Evolutionary conservation across 1,139 yeast species (phyloP), one percentile per base, ranked within the genome.

Genomic region (Kodamaea sp.): DNA sequence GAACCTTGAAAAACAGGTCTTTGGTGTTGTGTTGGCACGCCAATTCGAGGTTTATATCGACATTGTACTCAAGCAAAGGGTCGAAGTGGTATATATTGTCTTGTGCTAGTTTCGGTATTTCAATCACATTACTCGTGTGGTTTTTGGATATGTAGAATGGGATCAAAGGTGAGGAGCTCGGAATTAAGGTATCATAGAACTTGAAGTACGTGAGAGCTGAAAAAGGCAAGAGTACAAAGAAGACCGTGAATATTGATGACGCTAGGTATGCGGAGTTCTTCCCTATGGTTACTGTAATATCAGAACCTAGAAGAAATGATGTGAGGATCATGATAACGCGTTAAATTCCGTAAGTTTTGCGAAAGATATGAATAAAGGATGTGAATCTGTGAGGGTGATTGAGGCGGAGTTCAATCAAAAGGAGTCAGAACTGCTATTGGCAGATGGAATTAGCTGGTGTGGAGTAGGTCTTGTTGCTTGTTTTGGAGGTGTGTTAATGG

Each of bases 151-250:
- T 48, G 8, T 50, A 43, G 5, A 67, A 45, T 1, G 65, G 62
- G 1, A 63, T 42, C 9, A 41, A 24, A 4, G 63, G 53, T 4
- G 57, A 41, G 1, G 65, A 55, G 6, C 47, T 47, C 3, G 74
- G 74, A 12, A 70, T 54, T 15, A 70, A 48, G 22, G 53, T 42
- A 32, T 51, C 44, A 50, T 67, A 66, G 46, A 70, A 63, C 44
- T 60, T 60, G 42, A 59, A 43, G 51, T 63, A 70, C 4, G 70
- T 48, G 19, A 67, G 40, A 11, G 61, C 38, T 0, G 76, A 63
- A 41, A 65, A 52, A 3, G 76, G 76, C 2, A 70, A 38, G 5
- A 70, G 54, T 6, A 64, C 44, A 4, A 53, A 33, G 5, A 51
- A 30, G 13, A 51, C 29, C 9, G 56, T 37, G 24, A 39, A 21